A percentile compares a stretch with the other conserved stretches of the same genome.
Evolutionary conservation across 2,329 filamentous ascomycete genomes (phyloP).

Genomic region (Colletotrichum incanum): DNA sequence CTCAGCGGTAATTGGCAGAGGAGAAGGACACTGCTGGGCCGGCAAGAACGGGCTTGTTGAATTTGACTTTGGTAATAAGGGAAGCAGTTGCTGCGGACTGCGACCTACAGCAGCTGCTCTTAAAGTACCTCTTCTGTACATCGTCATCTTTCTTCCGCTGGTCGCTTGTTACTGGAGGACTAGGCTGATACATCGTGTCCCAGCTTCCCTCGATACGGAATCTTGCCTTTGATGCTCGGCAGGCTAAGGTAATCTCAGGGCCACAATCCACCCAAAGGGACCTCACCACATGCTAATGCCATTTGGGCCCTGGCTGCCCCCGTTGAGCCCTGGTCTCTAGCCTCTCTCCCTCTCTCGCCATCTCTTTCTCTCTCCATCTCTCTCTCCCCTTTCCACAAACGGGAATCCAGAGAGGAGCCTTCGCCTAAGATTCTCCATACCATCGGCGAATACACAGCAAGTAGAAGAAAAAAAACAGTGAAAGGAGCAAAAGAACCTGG

Average conservation of each 20-base stretch:
- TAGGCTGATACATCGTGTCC: slow-evolving; percentile 14
- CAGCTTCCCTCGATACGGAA: slow-evolving; percentile 5
- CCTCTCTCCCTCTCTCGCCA: slow-evolving; percentile 2
- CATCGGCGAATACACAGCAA: slow-evolving; percentile 3
- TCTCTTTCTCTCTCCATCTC: background rate
- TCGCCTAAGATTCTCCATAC: background rate
- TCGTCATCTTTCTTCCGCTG: slow-evolving; percentile 6
- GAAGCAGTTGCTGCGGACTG: slow-evolving; percentile 12
- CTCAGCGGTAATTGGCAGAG: background rate
- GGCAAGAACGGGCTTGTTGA: slow-evolving; percentile 6
- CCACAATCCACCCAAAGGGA: slow-evolving; percentile 17
- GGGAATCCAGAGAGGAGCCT: slow-evolving; percentile 11
- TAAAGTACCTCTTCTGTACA: slow-evolving; percentile 12
- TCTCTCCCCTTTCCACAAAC: background rate
- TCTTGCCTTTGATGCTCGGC: slow-evolving; percentile 22
- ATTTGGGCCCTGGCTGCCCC: slow-evolving; percentile 8
- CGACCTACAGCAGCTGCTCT: background rate
- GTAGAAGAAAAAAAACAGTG: background rate
- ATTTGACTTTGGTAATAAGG: background rate
- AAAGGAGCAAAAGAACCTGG: slow-evolving; percentile 19
- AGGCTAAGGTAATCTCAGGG: slow-evolving; percentile 16
- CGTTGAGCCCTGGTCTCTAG: slow-evolving; percentile 12
- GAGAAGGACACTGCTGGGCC: too few species aligned
- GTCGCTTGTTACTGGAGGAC: slow-evolving; percentile 17
- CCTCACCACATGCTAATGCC: slow-evolving; percentile 32